Conservation (phyloP, 176 grass and related monocot species). For the Triticum monococcum region DNA sequence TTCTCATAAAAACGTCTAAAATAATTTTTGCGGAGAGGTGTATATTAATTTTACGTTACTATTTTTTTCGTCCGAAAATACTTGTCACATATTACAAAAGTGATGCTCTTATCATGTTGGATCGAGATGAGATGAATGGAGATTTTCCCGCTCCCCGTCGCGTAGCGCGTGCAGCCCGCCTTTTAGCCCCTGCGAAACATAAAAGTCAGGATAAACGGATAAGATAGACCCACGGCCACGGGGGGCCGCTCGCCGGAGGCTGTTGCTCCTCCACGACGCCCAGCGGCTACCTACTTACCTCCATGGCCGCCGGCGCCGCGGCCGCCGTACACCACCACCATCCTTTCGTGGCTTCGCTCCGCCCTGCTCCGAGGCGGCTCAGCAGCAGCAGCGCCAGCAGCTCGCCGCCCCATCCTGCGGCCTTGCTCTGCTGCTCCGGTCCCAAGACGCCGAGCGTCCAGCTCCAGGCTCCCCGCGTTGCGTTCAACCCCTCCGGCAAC, state of each 20-base stretch:
- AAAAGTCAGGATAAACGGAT: slow-evolving; percentile 17
- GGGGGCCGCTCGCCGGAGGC: slow-evolving; percentile 17
- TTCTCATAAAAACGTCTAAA: too few relatives aligned
- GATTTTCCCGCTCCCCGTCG: too few relatives aligned
- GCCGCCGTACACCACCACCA: neutral
- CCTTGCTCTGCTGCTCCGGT: slow-evolving; percentile 1
- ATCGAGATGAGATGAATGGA: too few relatives aligned
- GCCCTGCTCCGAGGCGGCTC: neutral
- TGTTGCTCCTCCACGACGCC: neutral
- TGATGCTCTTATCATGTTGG: too few relatives aligned
- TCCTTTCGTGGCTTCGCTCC: neutral
- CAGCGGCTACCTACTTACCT: neutral
- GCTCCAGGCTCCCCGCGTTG: slow-evolving; percentile 37
- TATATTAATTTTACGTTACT: too few relatives aligned
- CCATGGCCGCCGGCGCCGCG: neutral
- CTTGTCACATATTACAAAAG: too few relatives aligned
- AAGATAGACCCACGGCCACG: neutral
- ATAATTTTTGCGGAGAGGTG: too few relatives aligned
- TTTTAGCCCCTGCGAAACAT: too few relatives aligned
- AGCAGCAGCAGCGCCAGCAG: neutral
- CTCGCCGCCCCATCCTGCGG: neutral
- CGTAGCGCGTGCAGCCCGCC: too few relatives aligned
- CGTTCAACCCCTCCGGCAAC: slow-evolving; percentile 86
- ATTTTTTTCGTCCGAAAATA: too few relatives aligned
- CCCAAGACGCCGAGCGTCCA: neutral